Conservation (phyloP, 805 yeast species). For the Candida ponderosae region DNA sequence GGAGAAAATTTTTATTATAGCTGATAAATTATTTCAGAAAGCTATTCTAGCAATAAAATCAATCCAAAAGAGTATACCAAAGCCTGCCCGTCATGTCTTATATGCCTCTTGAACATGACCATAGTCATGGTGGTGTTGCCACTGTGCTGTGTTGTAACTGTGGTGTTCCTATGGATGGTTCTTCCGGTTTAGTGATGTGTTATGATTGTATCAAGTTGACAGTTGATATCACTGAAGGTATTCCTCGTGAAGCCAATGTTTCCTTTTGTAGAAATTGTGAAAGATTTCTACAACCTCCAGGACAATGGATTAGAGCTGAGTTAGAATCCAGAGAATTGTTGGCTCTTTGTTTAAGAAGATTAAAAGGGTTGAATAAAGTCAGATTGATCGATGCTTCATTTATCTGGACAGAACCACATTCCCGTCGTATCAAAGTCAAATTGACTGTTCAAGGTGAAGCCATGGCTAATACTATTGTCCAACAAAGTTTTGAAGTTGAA, state of each 20-base stretch:
- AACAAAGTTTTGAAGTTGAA: slow-evolving; percentile 92
- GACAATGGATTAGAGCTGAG: slow-evolving; percentile 86
- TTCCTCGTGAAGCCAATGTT: slow-evolving; percentile 88
- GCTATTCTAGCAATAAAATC: too few species aligned
- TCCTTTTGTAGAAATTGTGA: slow-evolving; percentile 98
- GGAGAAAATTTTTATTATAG: too few species aligned
- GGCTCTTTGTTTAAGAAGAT: slow-evolving; percentile 81
- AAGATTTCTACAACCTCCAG: slow-evolving; percentile 89
- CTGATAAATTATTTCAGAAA: too few species aligned
- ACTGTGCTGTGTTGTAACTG: slow-evolving; percentile 97
- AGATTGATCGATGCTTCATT: slow-evolving; percentile 89
- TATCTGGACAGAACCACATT: slow-evolving; percentile 99
- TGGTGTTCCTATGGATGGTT: slow-evolving; percentile 97
- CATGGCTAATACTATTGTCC: slow-evolving; percentile 81
- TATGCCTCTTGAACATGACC: slow-evolving; percentile 27
- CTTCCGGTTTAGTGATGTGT: slow-evolving; percentile 90
- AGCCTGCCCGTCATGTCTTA: slow-evolving; percentile 27
- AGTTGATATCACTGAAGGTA: slow-evolving; percentile 89
- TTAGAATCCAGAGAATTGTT: slow-evolving; percentile 88
- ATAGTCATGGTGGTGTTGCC: slow-evolving; percentile 39
- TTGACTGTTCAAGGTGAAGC: slow-evolving; percentile 97
- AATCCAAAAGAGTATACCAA: too few species aligned
- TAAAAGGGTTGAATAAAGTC: slow-evolving; percentile 81
- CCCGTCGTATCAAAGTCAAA: slow-evolving; percentile 86
- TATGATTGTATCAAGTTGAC: slow-evolving; percentile 93